A percentile compares a stretch with the other conserved stretches of the same genome.
Conservation (phyloP, 2,329 filamentous ascomycete species). For the Chaetothyriales sp. region DNA sequence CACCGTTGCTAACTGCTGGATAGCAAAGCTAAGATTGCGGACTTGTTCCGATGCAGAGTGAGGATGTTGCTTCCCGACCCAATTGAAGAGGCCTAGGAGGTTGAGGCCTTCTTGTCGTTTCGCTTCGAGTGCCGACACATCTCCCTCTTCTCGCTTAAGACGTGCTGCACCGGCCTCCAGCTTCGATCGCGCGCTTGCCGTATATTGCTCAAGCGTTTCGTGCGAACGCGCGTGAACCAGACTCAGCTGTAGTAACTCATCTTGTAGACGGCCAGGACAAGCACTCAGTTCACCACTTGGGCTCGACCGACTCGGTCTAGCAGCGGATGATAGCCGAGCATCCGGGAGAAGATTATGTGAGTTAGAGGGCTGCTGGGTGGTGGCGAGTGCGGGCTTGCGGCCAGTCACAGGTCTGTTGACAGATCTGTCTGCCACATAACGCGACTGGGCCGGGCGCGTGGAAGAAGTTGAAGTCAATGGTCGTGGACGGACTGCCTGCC, state of each 20-base stretch:
- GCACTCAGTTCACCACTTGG: constrained; percentile 16
- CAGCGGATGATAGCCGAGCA: constrained; percentile 11
- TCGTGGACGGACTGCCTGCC: background rate
- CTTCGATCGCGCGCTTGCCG: constrained; percentile 4
- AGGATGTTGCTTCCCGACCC: constrained; percentile 1
- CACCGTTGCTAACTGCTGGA: background rate
- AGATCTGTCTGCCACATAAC: background rate
- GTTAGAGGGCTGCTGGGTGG: constrained; percentile 27
- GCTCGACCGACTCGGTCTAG: constrained; percentile 8
- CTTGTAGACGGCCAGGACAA: constrained; percentile 25
- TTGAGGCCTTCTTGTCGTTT: constrained; percentile 24
- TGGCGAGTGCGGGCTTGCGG: constrained; percentile 23
- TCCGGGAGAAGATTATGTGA: constrained; percentile 24
- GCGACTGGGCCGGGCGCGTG: background rate
- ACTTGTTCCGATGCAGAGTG: background rate
- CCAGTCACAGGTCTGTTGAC: background rate
- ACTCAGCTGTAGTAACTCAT: constrained; percentile 31
- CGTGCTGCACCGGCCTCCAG: background rate
- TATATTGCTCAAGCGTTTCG: constrained; percentile 6
- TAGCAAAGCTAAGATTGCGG: background rate
- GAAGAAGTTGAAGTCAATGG: constrained; percentile 1
- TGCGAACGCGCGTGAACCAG: constrained; percentile 23
- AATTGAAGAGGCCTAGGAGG: constrained; percentile 12
- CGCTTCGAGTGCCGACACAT: constrained; percentile 23
- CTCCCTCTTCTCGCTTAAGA: constrained; percentile 24